These are phyloP conservation scores for Antrodiella citrinella DNA, from an alignment of 768 basidiomycete genomes.

Conservation along the genomic window DNA sequence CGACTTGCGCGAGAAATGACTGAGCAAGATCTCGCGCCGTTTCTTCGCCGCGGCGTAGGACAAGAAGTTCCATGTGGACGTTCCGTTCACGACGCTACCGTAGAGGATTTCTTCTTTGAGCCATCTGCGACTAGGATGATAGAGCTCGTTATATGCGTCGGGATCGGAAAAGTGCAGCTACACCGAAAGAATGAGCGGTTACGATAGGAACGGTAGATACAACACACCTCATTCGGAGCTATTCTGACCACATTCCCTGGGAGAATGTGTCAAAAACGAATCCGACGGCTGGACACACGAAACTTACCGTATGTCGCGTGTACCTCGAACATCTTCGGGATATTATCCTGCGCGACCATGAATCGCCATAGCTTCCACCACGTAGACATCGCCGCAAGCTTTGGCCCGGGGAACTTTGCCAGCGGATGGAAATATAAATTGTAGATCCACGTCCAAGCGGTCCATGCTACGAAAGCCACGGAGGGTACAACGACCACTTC, in stretches of 20 bases:
- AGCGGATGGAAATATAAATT: conserved; percentile 8
- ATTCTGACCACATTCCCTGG: conserved; percentile 31
- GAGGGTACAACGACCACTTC: no score
- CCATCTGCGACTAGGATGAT: conserved; percentile 23
- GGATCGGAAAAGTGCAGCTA: conserved; percentile 38
- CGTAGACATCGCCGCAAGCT: background rate
- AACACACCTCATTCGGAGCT: conserved; percentile 31
- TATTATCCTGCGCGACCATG: background rate
- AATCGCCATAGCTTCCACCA: conserved; percentile 6
- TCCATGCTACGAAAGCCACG: background rate
- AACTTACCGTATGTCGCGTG: conserved; percentile 6
- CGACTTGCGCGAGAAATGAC: conserved; percentile 32
- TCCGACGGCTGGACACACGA: background rate
- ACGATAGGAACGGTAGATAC: conserved; percentile 1
- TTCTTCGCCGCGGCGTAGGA: conserved; percentile 26
- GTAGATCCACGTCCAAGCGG: background rate
- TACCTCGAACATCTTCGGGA: background rate
- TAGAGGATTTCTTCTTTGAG: conserved; percentile 33
- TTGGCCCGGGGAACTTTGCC: conserved; percentile 6
- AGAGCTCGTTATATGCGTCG: conserved; percentile 32
- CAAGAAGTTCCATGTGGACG: conserved; percentile 29
- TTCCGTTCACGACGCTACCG: conserved; percentile 26
- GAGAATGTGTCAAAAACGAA: background rate
- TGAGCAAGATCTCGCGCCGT: conserved; percentile 24
- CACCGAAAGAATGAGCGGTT: background rate